Percentiles rank a stretch among this genome's conserved stretches.
Evolutionary conservation across 1,139 yeast genomes (phyloP).

Genomic region (Debaryomycetaceae sp.): DNA sequence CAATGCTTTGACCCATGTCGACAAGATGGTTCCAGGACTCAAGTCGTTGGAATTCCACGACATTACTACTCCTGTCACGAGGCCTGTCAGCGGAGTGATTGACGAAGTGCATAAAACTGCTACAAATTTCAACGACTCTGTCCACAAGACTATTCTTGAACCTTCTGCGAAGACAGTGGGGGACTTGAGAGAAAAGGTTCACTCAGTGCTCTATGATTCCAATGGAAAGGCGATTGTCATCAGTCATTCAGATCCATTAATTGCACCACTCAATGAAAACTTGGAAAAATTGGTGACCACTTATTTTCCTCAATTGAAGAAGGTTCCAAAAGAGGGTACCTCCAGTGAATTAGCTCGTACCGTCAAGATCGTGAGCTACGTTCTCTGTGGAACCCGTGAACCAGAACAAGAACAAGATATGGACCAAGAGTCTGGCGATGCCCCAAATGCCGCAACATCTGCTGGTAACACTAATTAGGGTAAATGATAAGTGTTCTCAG

Average conservation of each 20-base stretch:
- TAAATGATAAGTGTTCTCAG: not conserved
- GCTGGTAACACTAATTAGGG: not conserved
- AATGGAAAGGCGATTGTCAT: constrained; percentile 61
- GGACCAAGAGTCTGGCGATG: not conserved
- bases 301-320: constrained; percentile 41
- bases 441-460: not conserved
- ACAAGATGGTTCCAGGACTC: constrained; percentile 30
- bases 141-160: constrained; percentile 30
- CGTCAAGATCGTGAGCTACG: constrained; percentile 37
- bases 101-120: constrained; percentile 17
- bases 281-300: constrained; percentile 41
- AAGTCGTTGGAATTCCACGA: constrained; percentile 38
- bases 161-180: constrained; percentile 43
- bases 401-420: not conserved
- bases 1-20: constrained; percentile 31
- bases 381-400: constrained; percentile 14
- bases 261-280: constrained; percentile 56
- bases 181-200: constrained; percentile 38
- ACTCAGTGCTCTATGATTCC: constrained; percentile 44
- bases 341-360: constrained; percentile 55
- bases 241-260: constrained; percentile 58
- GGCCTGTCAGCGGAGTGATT: constrained; percentile 36
- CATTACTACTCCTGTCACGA: constrained; percentile 39
- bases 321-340: constrained; percentile 37
- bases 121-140: constrained; percentile 27